Base-by-base conservation (phyloP, 108 stramenopile genomes). In the Pelagomonas calceolata region DNA sequence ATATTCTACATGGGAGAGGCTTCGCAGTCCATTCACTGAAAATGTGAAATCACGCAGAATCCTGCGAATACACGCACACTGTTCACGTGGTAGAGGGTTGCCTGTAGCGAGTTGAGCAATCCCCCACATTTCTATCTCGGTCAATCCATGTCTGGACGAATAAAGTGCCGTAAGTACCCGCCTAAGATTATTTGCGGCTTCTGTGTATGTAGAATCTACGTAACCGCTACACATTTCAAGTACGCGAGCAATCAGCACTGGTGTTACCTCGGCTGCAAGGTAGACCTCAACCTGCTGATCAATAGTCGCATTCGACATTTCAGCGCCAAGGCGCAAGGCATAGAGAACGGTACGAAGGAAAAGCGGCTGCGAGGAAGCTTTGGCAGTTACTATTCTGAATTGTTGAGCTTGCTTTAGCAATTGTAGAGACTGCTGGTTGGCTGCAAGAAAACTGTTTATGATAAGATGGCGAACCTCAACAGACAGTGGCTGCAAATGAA, bases 261-360 rank as follows among this genome's bases (percentile, higher is more conserved):
- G 36, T 3, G 73, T 31, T 31, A 66, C 70, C 68, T 63, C 60
- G 12, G 75, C 70, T 34, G 75, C 67, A 43, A 83, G 66, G 68
- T 66, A 81, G 30, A 67, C 21, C n/a, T 83, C 82, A 34, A 83
- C 39, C 74, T 81, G 71, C 36, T 65, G 60, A 45, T 83, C 80
- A 7, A 75, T 64, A 34, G 68, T 35, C 26, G 12, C 45, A 33
- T 32, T 17, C 26, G 70, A 66, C 68, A 79, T 69, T 63, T 71
- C 70, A 36, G 76, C 36, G 33, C 77, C 77, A 30, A 81, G 76
- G 7, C 65, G 81, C 17, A 84, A 70, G 10, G 83, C 83, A 66
- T 84, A 81, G 33, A 84, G 66, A 0, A 84, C 34, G 30, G 81
- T 73, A 29, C 83, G 81, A n/a, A 84, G 78, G 37, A 76, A 84